Conservation (phyloP, 2,329 filamentous ascomycete genomes). For the Reticulascus tulasneorum region DNA sequence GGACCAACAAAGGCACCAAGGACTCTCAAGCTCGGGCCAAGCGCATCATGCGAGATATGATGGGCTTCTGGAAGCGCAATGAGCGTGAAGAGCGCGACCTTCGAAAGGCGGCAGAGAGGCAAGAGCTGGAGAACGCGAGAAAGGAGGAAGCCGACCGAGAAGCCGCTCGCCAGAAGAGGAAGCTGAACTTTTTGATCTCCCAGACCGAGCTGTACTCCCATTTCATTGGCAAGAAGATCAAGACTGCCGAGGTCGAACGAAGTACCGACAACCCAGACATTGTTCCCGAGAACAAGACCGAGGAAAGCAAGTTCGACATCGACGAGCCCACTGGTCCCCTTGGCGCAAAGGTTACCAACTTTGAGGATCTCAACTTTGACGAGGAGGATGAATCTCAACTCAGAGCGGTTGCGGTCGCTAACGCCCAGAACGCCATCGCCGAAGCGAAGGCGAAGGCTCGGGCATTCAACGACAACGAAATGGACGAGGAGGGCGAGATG, state of each 20-base stretch:
- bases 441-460: conserved; percentile 91
- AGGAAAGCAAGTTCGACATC: conserved; percentile 43
- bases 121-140: conserved; percentile 93
- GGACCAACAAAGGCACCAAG: conserved; percentile 98
- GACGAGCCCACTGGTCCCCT: conserved; percentile 50
- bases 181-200: conserved; percentile 98
- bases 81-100: conserved; percentile 95
- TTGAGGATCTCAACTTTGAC: conserved; percentile 93
- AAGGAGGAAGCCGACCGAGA: conserved; percentile 97
- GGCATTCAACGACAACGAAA: conserved; percentile 75
- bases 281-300: conserved; percentile 46
- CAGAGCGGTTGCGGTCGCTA: conserved; percentile 82
- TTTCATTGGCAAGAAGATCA: conserved; percentile 99
- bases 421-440: conserved; percentile 92
- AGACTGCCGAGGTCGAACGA: conserved; percentile 89
- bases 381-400: conserved; percentile 84
- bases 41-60: conserved; percentile 99
- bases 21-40: conserved; percentile 96
- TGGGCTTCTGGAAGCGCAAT: conserved; percentile 98
- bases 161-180: conserved; percentile 94
- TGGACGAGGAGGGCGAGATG: conserved; percentile 93
- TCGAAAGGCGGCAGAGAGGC: conserved; percentile 88
- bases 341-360: conserved; percentile 77
- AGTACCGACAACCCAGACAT: conserved; percentile 80
- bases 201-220: conserved; percentile 98